Evolutionary conservation across 2,329 filamentous ascomycete genomes (phyloP).

Genomic region (Allantophomopsis lycopodina): DNA sequence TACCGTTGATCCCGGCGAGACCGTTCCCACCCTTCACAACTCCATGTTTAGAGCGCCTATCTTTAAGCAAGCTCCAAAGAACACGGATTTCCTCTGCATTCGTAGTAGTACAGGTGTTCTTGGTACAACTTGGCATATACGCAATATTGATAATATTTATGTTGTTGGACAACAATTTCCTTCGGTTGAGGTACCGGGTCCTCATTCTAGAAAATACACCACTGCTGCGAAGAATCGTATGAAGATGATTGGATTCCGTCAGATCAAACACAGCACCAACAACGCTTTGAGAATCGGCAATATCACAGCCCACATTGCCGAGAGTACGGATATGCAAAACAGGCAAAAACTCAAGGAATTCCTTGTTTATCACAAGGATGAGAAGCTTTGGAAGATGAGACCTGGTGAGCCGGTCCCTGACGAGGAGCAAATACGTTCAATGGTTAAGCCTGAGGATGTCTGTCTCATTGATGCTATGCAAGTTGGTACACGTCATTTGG

Average conservation of each 20-base stretch:
- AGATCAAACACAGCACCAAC: conserved; percentile 64
- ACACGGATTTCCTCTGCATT: conserved; percentile 76
- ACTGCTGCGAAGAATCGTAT: conserved; percentile 94
- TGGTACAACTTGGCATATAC: conserved; percentile 71
- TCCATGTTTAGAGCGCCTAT: conserved; percentile 91
- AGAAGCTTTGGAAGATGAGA: conserved; percentile 69
- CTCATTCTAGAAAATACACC: conserved; percentile 87
- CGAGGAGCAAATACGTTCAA: conserved; percentile 64
- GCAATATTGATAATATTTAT: conserved; percentile 82
- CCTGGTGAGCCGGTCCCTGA: conserved; percentile 65
- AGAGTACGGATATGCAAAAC: conserved; percentile 89
- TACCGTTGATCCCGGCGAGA: conserved; percentile 80
- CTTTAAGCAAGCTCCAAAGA: conserved; percentile 69
- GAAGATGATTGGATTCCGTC: conserved; percentile 88
- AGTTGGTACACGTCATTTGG: conserved; percentile 78
- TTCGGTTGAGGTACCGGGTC: conserved; percentile 81
- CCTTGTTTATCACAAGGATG: conserved; percentile 76
- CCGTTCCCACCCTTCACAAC: conserved; percentile 83
- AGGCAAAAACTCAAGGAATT: conserved; percentile 96
- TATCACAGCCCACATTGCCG: conserved; percentile 83
- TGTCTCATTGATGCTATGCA: conserved; percentile 95
- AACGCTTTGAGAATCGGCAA: conserved; percentile 62
- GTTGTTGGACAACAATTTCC: conserved; percentile 90
- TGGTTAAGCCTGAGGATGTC: conserved; percentile 93
- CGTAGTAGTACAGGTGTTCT: conserved; percentile 66